Evolutionary conservation across 257 asterid species (phyloP).

Genomic region (Vinca minor): DNA sequence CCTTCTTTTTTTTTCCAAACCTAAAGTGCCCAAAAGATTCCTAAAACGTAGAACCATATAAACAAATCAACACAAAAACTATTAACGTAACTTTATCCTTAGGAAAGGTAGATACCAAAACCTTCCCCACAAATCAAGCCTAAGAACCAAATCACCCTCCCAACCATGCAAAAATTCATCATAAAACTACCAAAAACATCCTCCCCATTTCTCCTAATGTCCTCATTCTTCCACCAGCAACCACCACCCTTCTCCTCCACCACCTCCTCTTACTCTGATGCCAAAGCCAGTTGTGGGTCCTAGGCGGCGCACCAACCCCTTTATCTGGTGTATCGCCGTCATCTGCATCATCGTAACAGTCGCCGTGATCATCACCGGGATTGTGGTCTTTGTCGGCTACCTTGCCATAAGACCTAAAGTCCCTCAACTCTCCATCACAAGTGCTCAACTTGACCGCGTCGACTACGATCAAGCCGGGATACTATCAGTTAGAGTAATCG

Average conservation of each 20-base stretch:
- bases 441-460: slow-evolving; percentile 53
- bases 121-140: slow-evolving; percentile 44
- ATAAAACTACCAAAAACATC: slow-evolving; percentile 10
- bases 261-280: slow-evolving; percentile 27
- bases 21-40: slow-evolving; percentile 5
- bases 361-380: slow-evolving; percentile 56
- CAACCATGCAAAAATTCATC: slow-evolving; percentile 7
- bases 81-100: slow-evolving; percentile 43
- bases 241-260: slow-evolving; percentile 15
- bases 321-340: slow-evolving; percentile 60
- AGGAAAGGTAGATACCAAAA: slow-evolving; percentile 77
- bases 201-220: slow-evolving; percentile 12
- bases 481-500: slow-evolving; percentile 40
- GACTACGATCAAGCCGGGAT: slow-evolving; percentile 45
- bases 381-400: slow-evolving; percentile 54
- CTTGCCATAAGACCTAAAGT: slow-evolving; percentile 50
- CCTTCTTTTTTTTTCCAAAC: slow-evolving; percentile 4
- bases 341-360: slow-evolving; percentile 54
- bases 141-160: slow-evolving; percentile 16
- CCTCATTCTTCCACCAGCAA: slow-evolving; percentile 2
- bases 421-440: slow-evolving; percentile 39
- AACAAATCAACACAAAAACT: background rate
- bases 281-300: slow-evolving; percentile 34
- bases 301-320: slow-evolving; percentile 46
- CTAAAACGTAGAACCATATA: background rate